A percentile compares a stretch with the other conserved stretches of the same genome.
Conservation (phyloP, 1,284 basidiomycete genomes). For the Cutaneotrichosporon curvatum region DNA sequence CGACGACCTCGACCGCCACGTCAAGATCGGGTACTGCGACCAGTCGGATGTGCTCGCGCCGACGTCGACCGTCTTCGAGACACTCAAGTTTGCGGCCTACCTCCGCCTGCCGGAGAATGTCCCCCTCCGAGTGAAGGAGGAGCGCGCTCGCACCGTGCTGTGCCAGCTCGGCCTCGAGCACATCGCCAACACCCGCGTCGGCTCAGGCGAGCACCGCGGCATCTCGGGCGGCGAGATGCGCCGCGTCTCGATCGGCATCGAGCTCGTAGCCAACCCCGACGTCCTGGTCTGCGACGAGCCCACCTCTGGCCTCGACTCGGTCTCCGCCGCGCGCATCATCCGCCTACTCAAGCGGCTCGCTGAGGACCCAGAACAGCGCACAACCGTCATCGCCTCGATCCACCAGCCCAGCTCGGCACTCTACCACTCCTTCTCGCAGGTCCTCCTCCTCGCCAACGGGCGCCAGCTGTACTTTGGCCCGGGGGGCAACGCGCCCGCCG, state of each 20-base stretch:
- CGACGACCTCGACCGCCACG: conserved; percentile 16
- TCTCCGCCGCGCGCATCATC: conserved; percentile 72
- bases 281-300: conserved; percentile 62
- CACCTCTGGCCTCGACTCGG: conserved; percentile 68
- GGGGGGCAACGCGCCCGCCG: conserved; percentile 59
- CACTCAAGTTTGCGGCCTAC: conserved; percentile 72
- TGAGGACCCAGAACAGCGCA: conserved; percentile 59
- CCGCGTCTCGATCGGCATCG: conserved; percentile 62
- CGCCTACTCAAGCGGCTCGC: conserved; percentile 67
- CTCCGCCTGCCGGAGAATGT: conserved; percentile 74
- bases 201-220: conserved; percentile 56
- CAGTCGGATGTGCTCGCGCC: conserved; percentile 72
- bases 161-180: conserved; percentile 65
- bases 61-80: conserved; percentile 72
- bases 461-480: conserved; percentile 71
- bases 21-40: conserved; percentile 68
- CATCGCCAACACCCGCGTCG: conserved; percentile 67
- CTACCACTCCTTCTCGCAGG: conserved; percentile 73
- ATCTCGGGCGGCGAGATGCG: conserved; percentile 65
- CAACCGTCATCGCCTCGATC: conserved; percentile 75
- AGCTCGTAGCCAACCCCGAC: conserved; percentile 58
- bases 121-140: conserved; percentile 59
- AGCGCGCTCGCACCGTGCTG: conserved; percentile 61
- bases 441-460: conserved; percentile 69
- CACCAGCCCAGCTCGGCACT: conserved; percentile 78